Base-by-base conservation (phyloP, 2,329 filamentous ascomycete species). In the Aspergillus melleus region DNA sequence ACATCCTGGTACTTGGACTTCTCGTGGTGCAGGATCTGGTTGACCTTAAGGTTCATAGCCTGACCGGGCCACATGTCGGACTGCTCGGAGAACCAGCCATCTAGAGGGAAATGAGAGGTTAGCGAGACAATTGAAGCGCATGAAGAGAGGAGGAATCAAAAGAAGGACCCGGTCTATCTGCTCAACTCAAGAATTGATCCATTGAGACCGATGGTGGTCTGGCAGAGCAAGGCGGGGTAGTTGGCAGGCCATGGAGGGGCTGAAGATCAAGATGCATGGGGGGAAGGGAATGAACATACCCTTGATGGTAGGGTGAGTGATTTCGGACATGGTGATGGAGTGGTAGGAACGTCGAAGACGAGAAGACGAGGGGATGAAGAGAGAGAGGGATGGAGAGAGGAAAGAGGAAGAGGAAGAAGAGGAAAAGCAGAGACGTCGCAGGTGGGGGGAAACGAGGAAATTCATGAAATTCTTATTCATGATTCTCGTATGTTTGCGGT, bases 11-110 rank as follows among this genome's bases (percentile, higher is more conserved):
- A 99, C 84, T 96, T 84, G 85, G 90, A 95, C 88, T 97, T 98
- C 84, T 99, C 95, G 84, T 98, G 94, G 86, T 97, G 93, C 65
- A 99, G 85, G 74, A 99, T 89, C 84, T 97, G 91, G 79, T 99
- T 94, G 80, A 99, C 95, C 81, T 91, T 92, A 77, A 96, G 89
- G 70, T 91, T 97, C 94, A 98, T 98, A 77, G 95, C 95, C 84
- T 98, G 95, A 78, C 95, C 92, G 64, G 95, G 94, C 95, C 95
- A 99, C 94, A 99, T 98, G 76, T 95, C 84, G 71, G 91, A 96
- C 82, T 96, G 93, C 84, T 99, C 95, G 80, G 92, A 91, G 90
- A 99, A 99, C 95, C 95, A 99, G 83, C 94, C 95, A 96, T 98
- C 95, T 96, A 70, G 16, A 61, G 50, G 36, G 14, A 55, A 22